phyloP scores from a whole-genome alignment of 177 flowering plant genomes.

The Tripterygium wilfordii region DNA sequence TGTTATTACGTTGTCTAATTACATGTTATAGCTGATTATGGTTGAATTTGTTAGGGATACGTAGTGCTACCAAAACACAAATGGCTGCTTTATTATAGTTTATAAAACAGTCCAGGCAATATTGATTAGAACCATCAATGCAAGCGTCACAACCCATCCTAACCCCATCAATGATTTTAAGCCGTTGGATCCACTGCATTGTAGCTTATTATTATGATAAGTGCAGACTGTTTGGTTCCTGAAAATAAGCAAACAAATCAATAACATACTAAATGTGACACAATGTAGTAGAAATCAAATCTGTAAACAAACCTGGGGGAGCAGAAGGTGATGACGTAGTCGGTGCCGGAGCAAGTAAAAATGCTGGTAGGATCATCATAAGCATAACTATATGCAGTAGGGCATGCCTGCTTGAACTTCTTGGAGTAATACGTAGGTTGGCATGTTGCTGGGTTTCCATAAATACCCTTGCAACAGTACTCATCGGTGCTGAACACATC shows the following conservation, averaged over 20 bases:
- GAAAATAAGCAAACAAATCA: slow-evolving; percentile 4
- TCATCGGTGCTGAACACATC: slow-evolving; percentile 76
- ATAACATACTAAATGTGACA: no score
- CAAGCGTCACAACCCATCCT: slow-evolving; percentile 27
- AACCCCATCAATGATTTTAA: slow-evolving; percentile 16
- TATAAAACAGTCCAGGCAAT: slow-evolving; percentile 5
- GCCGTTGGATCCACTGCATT: slow-evolving; percentile 50
- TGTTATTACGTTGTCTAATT: no score
- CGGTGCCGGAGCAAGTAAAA: slow-evolving; percentile 70
- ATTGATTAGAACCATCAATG: slow-evolving; percentile 4
- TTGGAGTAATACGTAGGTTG: slow-evolving; percentile 71
- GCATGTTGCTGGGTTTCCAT: slow-evolving; percentile 58
- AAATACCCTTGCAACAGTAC: slow-evolving; percentile 70
- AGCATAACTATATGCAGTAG: slow-evolving; percentile 84
- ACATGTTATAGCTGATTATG: no score
- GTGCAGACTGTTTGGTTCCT: slow-evolving; percentile 74
- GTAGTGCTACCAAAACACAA: no score
- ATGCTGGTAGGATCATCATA: slow-evolving; percentile 89
- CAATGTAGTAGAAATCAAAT: no score
- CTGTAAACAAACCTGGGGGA: slow-evolving; percentile 43
- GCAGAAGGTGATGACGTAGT: slow-evolving; percentile 75
- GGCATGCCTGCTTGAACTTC: slow-evolving; percentile 75
- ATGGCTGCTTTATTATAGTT: no score
- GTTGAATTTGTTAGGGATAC: no score
- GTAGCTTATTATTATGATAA: slow-evolving; percentile 53